Evolutionary conservation across 306 rosid species (phyloP).

Genomic region (Vachellia pachyceras): DNA sequence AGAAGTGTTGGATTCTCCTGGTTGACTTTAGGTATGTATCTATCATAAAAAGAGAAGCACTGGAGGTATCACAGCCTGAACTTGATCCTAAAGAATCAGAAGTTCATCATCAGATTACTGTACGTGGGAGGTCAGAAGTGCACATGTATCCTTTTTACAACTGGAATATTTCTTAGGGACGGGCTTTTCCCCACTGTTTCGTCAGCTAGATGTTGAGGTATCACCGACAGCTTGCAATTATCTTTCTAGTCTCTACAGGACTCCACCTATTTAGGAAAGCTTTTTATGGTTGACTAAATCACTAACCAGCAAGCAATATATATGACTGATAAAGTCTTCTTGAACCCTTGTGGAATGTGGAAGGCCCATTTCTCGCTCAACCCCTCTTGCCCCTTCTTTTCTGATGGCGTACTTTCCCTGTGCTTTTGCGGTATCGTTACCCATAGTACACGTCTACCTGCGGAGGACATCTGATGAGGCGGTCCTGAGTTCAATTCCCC

Average conservation of each 20-base stretch:
- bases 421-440: too few species aligned
- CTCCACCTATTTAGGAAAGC: not conserved
- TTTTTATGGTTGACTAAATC: not conserved
- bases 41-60: conserved; percentile 69
- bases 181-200: not conserved
- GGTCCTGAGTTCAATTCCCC: too few species aligned
- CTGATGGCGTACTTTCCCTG: not conserved
- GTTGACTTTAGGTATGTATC: conserved; percentile 64
- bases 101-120: conserved; percentile 92
- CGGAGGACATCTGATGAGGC: too few species aligned
- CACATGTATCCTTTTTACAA: conserved; percentile 63
- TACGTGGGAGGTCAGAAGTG: conserved; percentile 64
- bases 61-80: conserved; percentile 94
- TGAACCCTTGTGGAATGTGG: not conserved
- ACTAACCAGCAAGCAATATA: not conserved
- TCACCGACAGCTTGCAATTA: not conserved
- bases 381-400: too few species aligned
- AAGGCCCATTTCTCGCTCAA: not conserved
- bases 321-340: too few species aligned
- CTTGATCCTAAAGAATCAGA: conserved; percentile 73
- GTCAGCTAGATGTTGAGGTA: not conserved
- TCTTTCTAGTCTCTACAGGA: not conserved
- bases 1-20: conserved; percentile 4
- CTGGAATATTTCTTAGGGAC: not conserved
- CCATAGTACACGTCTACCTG: too few species aligned